phyloP scores from a whole-genome alignment of 1,284 basidiomycete species.

The Apiotrichum gamsii region DNA sequence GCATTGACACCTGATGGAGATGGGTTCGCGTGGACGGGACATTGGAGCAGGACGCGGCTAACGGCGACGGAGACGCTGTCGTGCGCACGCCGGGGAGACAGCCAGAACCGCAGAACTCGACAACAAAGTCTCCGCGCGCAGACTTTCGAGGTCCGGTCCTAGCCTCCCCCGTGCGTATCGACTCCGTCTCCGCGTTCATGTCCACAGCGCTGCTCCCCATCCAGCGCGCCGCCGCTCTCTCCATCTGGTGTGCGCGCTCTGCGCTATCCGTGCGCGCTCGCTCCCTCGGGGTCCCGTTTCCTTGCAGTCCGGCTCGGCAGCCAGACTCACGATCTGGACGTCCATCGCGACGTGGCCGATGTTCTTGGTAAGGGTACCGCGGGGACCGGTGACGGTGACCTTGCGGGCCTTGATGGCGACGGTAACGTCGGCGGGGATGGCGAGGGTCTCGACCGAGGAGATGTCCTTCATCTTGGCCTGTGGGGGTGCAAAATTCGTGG shows the following conservation, averaged over 20 bases:
- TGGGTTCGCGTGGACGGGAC: too few relatives aligned
- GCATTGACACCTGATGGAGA: too few relatives aligned
- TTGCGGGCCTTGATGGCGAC: conserved; percentile 80
- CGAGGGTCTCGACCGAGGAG: conserved; percentile 68
- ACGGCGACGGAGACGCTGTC: too few relatives aligned
- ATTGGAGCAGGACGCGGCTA: too few relatives aligned
- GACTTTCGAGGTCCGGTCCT: too few relatives aligned
- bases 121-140: not conserved
- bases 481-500: not conserved
- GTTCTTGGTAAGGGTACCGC: conserved; percentile 83
- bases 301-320: not conserved
- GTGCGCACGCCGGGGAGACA: too few relatives aligned
- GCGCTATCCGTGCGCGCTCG: too few relatives aligned
- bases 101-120: too few relatives aligned
- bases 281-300: not conserved
- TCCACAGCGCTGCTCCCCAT: too few relatives aligned
- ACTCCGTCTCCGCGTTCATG: not conserved
- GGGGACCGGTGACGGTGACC: conserved; percentile 81
- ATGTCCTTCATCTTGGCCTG: conserved; percentile 49
- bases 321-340: conserved; percentile 65
- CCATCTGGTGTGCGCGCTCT: too few relatives aligned
- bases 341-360: conserved; percentile 96
- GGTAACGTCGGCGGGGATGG: conserved; percentile 77
- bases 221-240: too few relatives aligned
- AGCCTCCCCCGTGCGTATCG: not conserved